Base-by-base conservation (phyloP, 371 early-diverging fungal genomes). In the Blakeslea trispora region DNA sequence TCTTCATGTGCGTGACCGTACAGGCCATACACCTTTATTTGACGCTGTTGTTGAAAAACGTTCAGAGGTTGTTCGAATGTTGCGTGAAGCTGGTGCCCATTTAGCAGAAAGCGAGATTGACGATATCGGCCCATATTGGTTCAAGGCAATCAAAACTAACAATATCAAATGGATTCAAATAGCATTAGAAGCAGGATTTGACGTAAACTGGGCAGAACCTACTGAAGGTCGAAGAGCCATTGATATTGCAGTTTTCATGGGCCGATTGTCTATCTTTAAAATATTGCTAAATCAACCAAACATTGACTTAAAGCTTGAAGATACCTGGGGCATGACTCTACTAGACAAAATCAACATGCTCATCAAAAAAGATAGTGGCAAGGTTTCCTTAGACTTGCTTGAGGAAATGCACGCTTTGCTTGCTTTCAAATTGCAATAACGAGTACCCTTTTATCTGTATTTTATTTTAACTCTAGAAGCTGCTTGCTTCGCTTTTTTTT, bases 1-100 rank as follows among this genome's bases (percentile, higher is more conserved):
- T 35, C 90, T 97, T n/a, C 97, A 98, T 68, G 79, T 87, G 17
- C 86, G 93, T n/a, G 97, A 97, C 72, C 79, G 87, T 31, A 79
- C 80, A 21, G 93, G 95, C 0, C 97, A 94, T 61, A 92, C 95
- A 1, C 94, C 97, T 0, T 69, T 98, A 4, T 95, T 83, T 64
- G 89, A 93, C 52, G 94, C 96, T 0, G 85, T 90, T 3, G 69
- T 80, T 7, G 72, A 81, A 24, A 77, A 84, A 21, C 81, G 81
- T 23, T 57, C 75, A 0, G 83, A 85, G 31, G 82, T 88, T 13
- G 89, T 89, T 2, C 55, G 62, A 9, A 67, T 96, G 50, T 71
- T 97, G 39, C 63, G 86, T 4, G 63, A 84, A 14, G 91, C 94
- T 0, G 98, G 96, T n/a, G 95, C 93, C 8, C 95, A 96, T 63